Percentiles rank a stretch among this genome's conserved stretches.
phyloP scores from a whole-genome alignment of 306 rosid species.

The Abrus pulchellus region DNA sequence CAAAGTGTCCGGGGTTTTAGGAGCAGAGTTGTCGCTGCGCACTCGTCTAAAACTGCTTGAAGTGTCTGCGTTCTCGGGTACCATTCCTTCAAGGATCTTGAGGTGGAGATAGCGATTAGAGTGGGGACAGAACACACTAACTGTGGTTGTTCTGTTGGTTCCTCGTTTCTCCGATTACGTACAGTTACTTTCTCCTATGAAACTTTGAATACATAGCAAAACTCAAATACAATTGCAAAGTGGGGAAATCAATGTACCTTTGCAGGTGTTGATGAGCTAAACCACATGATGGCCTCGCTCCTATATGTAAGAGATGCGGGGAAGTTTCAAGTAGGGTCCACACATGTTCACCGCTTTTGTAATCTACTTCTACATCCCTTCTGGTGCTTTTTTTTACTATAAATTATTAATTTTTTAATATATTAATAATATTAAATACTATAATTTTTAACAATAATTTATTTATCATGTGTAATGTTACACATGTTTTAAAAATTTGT shows the following conservation, averaged over 20 bases:
- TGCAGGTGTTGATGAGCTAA: slow-evolving; percentile 11
- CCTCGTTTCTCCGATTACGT: slow-evolving; percentile 60
- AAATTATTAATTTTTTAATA: too few species aligned
- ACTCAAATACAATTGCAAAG: too few species aligned
- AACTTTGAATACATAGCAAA: not conserved
- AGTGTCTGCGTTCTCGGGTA: slow-evolving; percentile 10
- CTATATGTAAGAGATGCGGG: slow-evolving; percentile 31
- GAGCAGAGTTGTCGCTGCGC: not conserved
- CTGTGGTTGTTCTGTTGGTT: slow-evolving; percentile 27
- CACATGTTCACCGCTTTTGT: not conserved
- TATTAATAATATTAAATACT: too few species aligned
- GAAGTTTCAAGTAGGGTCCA: slow-evolving; percentile 27
- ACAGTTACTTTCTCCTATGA: not conserved
- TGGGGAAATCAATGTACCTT: not conserved
- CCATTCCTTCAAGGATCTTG: slow-evolving; percentile 33
- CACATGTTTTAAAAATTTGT: too few species aligned
- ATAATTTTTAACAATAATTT: too few species aligned
- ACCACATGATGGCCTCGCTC: not conserved
- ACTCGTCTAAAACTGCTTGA: slow-evolving; percentile 41
- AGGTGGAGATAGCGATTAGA: not conserved
- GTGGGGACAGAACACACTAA: not conserved
- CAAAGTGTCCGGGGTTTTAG: slow-evolving; percentile 39
- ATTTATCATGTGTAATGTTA: too few species aligned
- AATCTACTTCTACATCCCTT: too few species aligned
- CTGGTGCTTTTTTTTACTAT: too few species aligned